These are phyloP conservation scores for Phytophthora foliorum DNA, from an alignment of 352 stramenopile genomes.

Conservation along the genomic window DNA sequence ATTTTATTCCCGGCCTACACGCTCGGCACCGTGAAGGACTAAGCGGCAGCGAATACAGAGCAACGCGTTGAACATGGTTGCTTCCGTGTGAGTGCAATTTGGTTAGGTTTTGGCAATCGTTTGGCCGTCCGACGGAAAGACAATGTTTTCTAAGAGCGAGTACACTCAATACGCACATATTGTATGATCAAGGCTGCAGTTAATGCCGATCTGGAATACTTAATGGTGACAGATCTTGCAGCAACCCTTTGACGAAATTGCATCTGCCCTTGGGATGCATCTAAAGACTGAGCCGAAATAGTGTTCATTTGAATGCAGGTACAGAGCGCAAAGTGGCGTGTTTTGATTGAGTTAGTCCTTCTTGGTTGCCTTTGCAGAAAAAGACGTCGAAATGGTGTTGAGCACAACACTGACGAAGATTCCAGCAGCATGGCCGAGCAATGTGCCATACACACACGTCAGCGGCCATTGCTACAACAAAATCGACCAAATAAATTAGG, in stretches of 20 bases:
- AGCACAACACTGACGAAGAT: conserved; percentile 40
- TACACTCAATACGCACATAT: too few species aligned
- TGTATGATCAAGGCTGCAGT: too few species aligned
- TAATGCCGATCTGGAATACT: too few species aligned
- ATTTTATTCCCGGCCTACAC: conserved; percentile 94
- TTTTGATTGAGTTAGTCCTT: conserved; percentile 30
- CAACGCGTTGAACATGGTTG: not conserved
- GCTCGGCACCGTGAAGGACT: conserved; percentile 71
- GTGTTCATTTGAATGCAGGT: not conserved
- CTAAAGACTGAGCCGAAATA: conserved; percentile 56
- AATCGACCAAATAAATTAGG: too few species aligned
- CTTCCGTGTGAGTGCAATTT: too few species aligned
- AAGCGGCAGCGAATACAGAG: conserved; percentile 8
- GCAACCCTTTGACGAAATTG: too few species aligned
- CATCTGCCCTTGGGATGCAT: conserved; percentile 50
- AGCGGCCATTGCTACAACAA: conserved; percentile 83
- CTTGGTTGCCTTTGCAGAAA: conserved; percentile 26
- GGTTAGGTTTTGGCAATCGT: too few species aligned
- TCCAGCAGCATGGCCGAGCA: conserved; percentile 60
- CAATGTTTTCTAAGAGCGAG: too few species aligned
- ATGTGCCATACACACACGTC: conserved; percentile 81
- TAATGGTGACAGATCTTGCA: too few species aligned
- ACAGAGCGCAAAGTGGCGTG: not conserved
- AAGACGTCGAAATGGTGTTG: conserved; percentile 13
- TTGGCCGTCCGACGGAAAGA: too few species aligned